Conservation (phyloP, 148 eudicot species). For the Camellia sinensis region DNA sequence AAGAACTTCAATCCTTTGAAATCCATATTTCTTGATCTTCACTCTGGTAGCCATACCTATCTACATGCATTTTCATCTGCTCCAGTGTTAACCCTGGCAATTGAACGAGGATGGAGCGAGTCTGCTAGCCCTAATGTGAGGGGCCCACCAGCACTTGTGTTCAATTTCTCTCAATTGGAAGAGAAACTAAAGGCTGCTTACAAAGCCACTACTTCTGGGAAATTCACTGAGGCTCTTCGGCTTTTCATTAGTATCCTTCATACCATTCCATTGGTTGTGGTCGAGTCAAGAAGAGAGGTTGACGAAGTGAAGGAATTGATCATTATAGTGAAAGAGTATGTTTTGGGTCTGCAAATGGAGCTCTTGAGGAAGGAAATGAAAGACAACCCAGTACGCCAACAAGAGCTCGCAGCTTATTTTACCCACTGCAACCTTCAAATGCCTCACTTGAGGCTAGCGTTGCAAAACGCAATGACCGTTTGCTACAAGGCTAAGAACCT, state of each 20-base stretch:
- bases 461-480: slow-evolving; percentile 71
- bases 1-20: slow-evolving; percentile 74
- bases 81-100: slow-evolving; percentile 61
- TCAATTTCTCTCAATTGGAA: slow-evolving; percentile 71
- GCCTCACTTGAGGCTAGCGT: slow-evolving; percentile 81
- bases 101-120: slow-evolving; percentile 92
- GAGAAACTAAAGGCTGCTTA: slow-evolving; percentile 81
- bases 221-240: slow-evolving; percentile 76
- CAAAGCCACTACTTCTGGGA: slow-evolving; percentile 73
- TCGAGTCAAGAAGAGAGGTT: slow-evolving; percentile 84
- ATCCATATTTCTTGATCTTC: slow-evolving; percentile 70
- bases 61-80: slow-evolving; percentile 69
- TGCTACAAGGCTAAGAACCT: slow-evolving; percentile 74
- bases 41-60: slow-evolving; percentile 73
- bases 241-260: slow-evolving; percentile 62
- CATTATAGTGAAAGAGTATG: slow-evolving; percentile 76
- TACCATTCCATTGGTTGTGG: slow-evolving; percentile 83
- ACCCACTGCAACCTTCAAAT: slow-evolving; percentile 88
- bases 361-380: slow-evolving; percentile 72
- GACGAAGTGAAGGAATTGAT: slow-evolving; percentile 92
- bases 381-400: slow-evolving; percentile 79
- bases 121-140: slow-evolving; percentile 74
- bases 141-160: slow-evolving; percentile 77
- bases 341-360: slow-evolving; percentile 83
- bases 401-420: slow-evolving; percentile 94